Conservation (phyloP, 257 asterid species). For the Scutellaria galericulata region DNA sequence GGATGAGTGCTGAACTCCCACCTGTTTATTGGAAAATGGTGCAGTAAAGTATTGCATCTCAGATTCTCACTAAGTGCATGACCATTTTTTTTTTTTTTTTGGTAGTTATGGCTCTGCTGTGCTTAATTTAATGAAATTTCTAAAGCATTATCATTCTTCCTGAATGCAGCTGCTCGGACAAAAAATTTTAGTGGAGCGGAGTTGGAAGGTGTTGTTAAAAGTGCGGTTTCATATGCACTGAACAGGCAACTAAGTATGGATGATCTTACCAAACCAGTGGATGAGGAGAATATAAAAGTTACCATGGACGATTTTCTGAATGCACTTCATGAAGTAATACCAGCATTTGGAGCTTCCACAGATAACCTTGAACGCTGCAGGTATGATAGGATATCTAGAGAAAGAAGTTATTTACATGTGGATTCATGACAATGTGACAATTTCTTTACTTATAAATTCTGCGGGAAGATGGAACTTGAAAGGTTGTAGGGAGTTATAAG, state of each 20-base stretch:
- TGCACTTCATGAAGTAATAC: slow-evolving; percentile 82
- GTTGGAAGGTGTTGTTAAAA: slow-evolving; percentile 98
- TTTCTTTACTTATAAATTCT: neutral
- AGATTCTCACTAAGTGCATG: neutral
- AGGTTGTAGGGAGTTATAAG: slow-evolving; percentile 5
- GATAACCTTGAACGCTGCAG: slow-evolving; percentile 98
- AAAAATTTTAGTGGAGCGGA: slow-evolving; percentile 98
- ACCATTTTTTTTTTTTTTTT: neutral
- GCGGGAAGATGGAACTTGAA: slow-evolving; percentile 10
- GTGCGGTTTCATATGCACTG: slow-evolving; percentile 98
- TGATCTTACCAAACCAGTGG: slow-evolving; percentile 91
- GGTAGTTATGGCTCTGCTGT: neutral
- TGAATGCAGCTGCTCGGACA: slow-evolving; percentile 88
- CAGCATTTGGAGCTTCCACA: slow-evolving; percentile 99
- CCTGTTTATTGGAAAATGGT: slow-evolving; percentile 15
- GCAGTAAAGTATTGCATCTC: slow-evolving; percentile 23
- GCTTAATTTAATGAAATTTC: slow-evolving; percentile 7
- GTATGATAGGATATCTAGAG: slow-evolving; percentile 46
- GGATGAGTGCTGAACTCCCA: slow-evolving; percentile 12
- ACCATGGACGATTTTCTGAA: slow-evolving; percentile 88
- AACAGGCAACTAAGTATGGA: slow-evolving; percentile 87
- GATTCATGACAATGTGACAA: slow-evolving; percentile 4
- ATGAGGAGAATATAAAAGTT: slow-evolving; percentile 90
- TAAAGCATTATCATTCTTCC: slow-evolving; percentile 23
- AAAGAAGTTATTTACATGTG: slow-evolving; percentile 1